A percentile compares a stretch with the other conserved stretches of the same genome.
These are phyloP conservation scores for Clonostachys byssicola DNA, from an alignment of 2,329 filamentous ascomycete species.

Conservation along the genomic window DNA sequence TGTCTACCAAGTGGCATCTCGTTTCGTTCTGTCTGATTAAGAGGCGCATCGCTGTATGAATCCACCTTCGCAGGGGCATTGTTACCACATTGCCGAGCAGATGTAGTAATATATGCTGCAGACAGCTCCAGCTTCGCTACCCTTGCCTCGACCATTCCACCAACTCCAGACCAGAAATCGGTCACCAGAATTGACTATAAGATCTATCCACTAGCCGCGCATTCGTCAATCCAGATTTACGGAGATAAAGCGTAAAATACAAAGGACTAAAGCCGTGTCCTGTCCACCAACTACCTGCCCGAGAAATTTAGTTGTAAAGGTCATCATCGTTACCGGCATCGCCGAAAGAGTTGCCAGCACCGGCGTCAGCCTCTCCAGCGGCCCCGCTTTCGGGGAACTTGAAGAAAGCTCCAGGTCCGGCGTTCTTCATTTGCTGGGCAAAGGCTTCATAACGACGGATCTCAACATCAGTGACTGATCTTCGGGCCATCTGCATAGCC, in stretches of 20 bases:
- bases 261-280: constrained; percentile 10
- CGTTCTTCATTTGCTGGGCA: constrained; percentile 98
- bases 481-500: constrained; percentile 91
- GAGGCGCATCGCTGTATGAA: not conserved
- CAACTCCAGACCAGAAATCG: constrained; percentile 15
- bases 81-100: not conserved
- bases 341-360: constrained; percentile 65
- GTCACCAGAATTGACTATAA: constrained; percentile 13
- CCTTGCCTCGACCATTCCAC: constrained; percentile 4
- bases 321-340: constrained; percentile 92
- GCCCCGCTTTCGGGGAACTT: constrained; percentile 78
- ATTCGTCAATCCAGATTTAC: constrained; percentile 22
- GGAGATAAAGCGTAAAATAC: constrained; percentile 42
- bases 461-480: constrained; percentile 94
- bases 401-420: constrained; percentile 94
- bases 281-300: constrained; percentile 8
- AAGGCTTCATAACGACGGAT: constrained; percentile 98
- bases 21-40: too few species aligned
- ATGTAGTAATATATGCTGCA: not conserved
- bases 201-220: constrained; percentile 11
- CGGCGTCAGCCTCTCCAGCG: constrained; percentile 58
- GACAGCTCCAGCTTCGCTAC: not conserved
- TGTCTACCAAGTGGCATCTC: too few species aligned
- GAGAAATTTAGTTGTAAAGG: constrained; percentile 79
- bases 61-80: not conserved